Base-by-base conservation (phyloP, 2,329 filamentous ascomycete species). In the Talaromyces marneffei region DNA sequence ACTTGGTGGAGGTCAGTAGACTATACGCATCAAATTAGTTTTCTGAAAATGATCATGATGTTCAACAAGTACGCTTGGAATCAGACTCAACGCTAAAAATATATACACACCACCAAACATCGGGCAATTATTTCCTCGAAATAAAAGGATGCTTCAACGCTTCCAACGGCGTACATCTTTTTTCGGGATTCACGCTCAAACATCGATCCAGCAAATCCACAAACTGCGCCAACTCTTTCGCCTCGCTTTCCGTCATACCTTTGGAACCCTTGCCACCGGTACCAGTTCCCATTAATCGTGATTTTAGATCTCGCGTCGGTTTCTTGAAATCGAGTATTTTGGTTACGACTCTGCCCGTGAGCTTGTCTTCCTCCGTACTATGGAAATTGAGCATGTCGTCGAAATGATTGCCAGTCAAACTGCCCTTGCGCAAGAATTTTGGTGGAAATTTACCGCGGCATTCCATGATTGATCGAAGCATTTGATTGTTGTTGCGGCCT, bases 401-500 rank as follows among this genome's bases (percentile, higher is more conserved):
- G 74, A 96, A 97, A 75, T 96, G 90, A 70, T 87, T 80, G 44
- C 83, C 82, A 14, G 88, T 86, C 63, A 95, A 83, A 65, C 91
- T 83, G 2, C 92, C 91, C 57, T 89, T 88, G 68, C 91, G 91
- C 70, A 96, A 87, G 64, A 97, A 82, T 75, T 97, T 97, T 52
- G 89, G 86, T 31, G 91, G 92, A 65, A 97, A 87, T 75, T 92
- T 95, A 70, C 94, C 94, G 53, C 95, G 87, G 68, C 93, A 92
- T 73, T 99, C 93, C 87, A 97, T 96, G 68, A 99, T 96, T 20
- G 89, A 88, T 65, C 91, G 90, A 63, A 99, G 85, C 94, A 99
- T 99, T 78, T 96, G 92, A 72, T 99, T 99, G 80, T 99, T 99
- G 78, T 91, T 94, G 66, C 90, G 86, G 62, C 94, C 94, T 0